Base-by-base conservation (phyloP, 768 basidiomycete genomes). In the Mycena haematopus region DNA sequence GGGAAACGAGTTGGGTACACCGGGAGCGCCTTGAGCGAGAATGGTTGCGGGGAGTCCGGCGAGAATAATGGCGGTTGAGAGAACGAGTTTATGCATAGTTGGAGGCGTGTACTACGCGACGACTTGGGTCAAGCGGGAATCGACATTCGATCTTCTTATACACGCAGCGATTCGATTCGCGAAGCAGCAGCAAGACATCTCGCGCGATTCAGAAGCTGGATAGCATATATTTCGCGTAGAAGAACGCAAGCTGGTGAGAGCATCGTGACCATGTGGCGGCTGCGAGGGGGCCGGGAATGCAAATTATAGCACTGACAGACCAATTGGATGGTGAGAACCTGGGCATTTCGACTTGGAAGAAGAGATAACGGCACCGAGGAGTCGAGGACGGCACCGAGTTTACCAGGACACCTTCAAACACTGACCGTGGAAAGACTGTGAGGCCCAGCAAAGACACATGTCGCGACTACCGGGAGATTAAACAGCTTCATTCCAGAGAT, bases 1-100 rank as follows among this genome's bases (percentile, higher is more conserved):
- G 22, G 70, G 70, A 52, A 67, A 71, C 21, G 62, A 60, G 55
- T 56, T 64, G 35, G 62, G 62, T 40, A 63, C n/a, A 21, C 29
- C 47, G 54, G 42, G 56, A 42, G 60, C 13, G n/a, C 55, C 31
- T 25, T 63, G 62, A 35, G 33, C 56, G 42, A 63, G 35, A 25
- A 58, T 44, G 6, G 31, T 35, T 8, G n/a, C 51, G 51, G 31
- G 22, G 44, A 45, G 44, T n/a, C 15, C 40, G 17, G 40, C 40
- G 55, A 62, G 31, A 29, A 24, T 38, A 27, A 47, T 27, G 7
- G 33, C 17, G 6, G 19, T 3, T 31, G 19, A 11, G 50, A 56
- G 31, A 33, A 57, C 1, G 47, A 27, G n/a, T 35, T 45, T 24
- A 46, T 60, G 29, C 60, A 61, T 61, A 52, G 24, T 42, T 53